phyloP scores from a whole-genome alignment of 352 stramenopile species.

The Phytophthora hybrid region DNA sequence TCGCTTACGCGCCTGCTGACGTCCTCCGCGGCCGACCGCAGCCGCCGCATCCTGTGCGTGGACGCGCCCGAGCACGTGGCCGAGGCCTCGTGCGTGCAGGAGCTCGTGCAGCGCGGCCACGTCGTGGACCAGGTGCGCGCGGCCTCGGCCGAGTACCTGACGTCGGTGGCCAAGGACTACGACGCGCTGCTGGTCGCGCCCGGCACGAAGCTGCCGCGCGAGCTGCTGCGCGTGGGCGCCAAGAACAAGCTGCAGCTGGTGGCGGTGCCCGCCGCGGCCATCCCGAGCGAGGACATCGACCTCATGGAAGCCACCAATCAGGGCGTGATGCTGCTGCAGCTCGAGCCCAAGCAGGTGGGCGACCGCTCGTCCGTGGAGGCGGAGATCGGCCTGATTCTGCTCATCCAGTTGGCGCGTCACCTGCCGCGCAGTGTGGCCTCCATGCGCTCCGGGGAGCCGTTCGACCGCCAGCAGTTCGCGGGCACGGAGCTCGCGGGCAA shows the following conservation, averaged over 20 bases:
- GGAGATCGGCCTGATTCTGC: slow-evolving; percentile 68
- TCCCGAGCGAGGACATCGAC: slow-evolving; percentile 73
- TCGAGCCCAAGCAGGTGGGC: slow-evolving; percentile 77
- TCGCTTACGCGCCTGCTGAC: slow-evolving; percentile 26
- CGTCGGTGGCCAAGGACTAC: slow-evolving; percentile 50
- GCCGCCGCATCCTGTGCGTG: slow-evolving; percentile 68
- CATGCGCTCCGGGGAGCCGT: slow-evolving; percentile 35
- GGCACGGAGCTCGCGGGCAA: slow-evolving; percentile 73
- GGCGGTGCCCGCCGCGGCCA: slow-evolving; percentile 59
- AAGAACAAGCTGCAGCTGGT: slow-evolving; percentile 62
- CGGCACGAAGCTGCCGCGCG: slow-evolving; percentile 50
- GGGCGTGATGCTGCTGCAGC: slow-evolving; percentile 76
- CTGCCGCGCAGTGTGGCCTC: slow-evolving; percentile 61
- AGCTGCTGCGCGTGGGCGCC: slow-evolving; percentile 53
- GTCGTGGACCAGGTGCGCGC: slow-evolving; percentile 60
- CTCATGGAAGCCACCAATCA: slow-evolving; percentile 81
- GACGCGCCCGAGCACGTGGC: slow-evolving; percentile 59
- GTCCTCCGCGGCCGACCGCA: slow-evolving; percentile 8
- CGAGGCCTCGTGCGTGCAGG: slow-evolving; percentile 64
- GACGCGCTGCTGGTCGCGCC: slow-evolving; percentile 74
- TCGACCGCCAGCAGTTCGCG: slow-evolving; percentile 60
- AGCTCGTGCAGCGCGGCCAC: slow-evolving; percentile 79
- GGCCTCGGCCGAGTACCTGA: slow-evolving; percentile 43
- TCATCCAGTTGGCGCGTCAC: slow-evolving; percentile 72
- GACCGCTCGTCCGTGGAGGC: slow-evolving; percentile 82